Percentiles rank a stretch among this genome's conserved stretches.
Conservation (phyloP, 495 filamentous ascomycete genomes). For the Aspergillus coremiiformis region DNA sequence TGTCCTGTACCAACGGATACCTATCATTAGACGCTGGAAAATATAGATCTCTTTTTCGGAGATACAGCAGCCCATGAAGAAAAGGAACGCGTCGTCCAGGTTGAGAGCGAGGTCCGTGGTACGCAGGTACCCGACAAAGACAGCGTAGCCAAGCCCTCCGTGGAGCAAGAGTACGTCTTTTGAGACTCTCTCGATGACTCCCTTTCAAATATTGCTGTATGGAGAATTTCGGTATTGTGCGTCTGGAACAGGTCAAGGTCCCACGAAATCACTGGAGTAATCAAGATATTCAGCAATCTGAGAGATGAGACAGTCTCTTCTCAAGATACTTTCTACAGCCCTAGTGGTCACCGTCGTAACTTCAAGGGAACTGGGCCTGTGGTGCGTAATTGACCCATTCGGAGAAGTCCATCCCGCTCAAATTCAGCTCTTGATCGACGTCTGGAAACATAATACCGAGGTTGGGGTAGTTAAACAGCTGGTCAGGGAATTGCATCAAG, state of each 20-base stretch:
- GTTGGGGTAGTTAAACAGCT: conserved; percentile 32
- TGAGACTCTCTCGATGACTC: neutral
- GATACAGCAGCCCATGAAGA: conserved; percentile 63
- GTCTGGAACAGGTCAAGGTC: neutral
- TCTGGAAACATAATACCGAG: conserved; percentile 36
- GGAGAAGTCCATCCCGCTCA: conserved; percentile 37
- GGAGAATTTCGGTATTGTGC: neutral
- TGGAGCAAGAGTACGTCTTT: conserved; percentile 18
- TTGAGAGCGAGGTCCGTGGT: conserved; percentile 58
- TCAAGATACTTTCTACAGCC: neutral
- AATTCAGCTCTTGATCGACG: conserved; percentile 31
- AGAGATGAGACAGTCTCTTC: neutral
- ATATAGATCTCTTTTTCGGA: conserved; percentile 72
- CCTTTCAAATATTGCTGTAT: neutral
- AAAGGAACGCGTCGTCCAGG: conserved; percentile 62
- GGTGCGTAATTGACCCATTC: conserved; percentile 40
- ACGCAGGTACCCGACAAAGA: conserved; percentile 19
- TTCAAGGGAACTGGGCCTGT: conserved; percentile 21
- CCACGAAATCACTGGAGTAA: neutral
- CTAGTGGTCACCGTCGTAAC: neutral
- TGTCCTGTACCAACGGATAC: neutral
- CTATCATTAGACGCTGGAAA: conserved; percentile 34
- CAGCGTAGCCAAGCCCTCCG: conserved; percentile 20
- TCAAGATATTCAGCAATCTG: neutral
- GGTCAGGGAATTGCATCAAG: conserved; percentile 37